Evolutionary conservation across 345 rosid species (phyloP), one percentile per base, ranked within the genome.

Genomic region (Citrus maxima): DNA sequence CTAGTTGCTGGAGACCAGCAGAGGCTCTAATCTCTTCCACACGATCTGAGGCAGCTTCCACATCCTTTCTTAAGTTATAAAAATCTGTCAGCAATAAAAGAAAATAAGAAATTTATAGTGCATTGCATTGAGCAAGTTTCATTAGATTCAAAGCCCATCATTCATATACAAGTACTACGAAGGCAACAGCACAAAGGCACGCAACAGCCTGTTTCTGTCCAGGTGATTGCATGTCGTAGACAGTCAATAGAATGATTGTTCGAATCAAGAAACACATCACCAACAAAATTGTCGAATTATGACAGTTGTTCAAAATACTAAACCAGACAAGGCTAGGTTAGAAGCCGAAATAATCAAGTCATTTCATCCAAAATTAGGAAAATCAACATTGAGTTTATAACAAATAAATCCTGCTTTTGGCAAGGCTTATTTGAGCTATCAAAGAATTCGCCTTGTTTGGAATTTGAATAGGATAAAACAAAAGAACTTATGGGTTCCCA

Each of bases 41-140:
- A 40, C 89, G 92, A 77, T 72, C 88, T 10, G 93, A 82, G 72
- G 90, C 88, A 67, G 69, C 42, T 83, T 93, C 98, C 28, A 95
- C 98, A 73, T 91, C 99, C 79, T 83, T 92, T 80, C 99, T 88
- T 78, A 92, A 79, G 73, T 90, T 84, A 81, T 92, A 93, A 81
- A 95, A 93, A 82, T 92, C 98, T 95, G 90, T 76, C 82, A 70
- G n/a, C 62, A 74, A 72, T 21, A 66, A 6, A 68, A 74, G 37
- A 54, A 0, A 8, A 75, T 79, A 19, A 40, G 9, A 30, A 70
- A 34, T 40, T 67, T 51, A 13, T 19, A 62, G 27, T 54, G 35
- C 24, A 54, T 24, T 49, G 51, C 78, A 30, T 18, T 19, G 49
- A 28, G 63, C n/a, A 35, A 34, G 19, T 27, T 25, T 40, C 32